Evolutionary conservation across 2,329 filamentous ascomycete genomes (phyloP), one percentile per base, ranked within the genome.

Genomic region (Scolecobasidium constrictum): DNA sequence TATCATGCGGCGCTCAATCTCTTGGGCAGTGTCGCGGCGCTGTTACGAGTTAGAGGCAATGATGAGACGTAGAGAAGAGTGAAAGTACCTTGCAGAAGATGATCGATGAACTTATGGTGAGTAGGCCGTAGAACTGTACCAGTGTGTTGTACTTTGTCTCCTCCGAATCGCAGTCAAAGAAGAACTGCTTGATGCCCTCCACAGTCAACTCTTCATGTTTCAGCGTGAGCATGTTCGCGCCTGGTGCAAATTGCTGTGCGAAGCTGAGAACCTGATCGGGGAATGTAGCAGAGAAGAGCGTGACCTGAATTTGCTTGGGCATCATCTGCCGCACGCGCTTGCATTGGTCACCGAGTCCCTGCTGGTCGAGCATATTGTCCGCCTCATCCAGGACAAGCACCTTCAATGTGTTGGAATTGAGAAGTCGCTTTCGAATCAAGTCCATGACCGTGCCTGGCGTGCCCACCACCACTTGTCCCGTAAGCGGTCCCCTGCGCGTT

Each of bases 321-420:
- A 95, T 71, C 57, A 86, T 71, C 11, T 65, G 64, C 69, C 93
- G 94, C 53, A 95, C 86, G 51, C 88, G 80, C 53, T 87, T 76
- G 63, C 90, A 96, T 65, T 98, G 92, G 46, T 96, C 92, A 41
- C 92, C 92, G 43, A 98, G 72, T 40, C 92, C 90, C 64, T 94
- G 86, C 63, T 90, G 83, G 57, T 96, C 92, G 47, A 98, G 69
- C 92, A 98, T 98, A 67, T 95, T 96, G 67, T 98, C 92, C 45
- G 92, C 92, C 67, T 98, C 92, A 56, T 98, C 92, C 42, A 98
- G 73, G 44, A 95, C 90, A 47, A 98, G 73, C 6, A 94, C 75
- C 61, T 79, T 85, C 52, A 98, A 70, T 45, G 78, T 66, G 15
- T 73, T 76, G 1, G 78, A 64, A 52, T 94, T 77, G 49, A 98